Conservation (phyloP, 208 protist genomes). For the Histomonas meleagridis region DNA sequence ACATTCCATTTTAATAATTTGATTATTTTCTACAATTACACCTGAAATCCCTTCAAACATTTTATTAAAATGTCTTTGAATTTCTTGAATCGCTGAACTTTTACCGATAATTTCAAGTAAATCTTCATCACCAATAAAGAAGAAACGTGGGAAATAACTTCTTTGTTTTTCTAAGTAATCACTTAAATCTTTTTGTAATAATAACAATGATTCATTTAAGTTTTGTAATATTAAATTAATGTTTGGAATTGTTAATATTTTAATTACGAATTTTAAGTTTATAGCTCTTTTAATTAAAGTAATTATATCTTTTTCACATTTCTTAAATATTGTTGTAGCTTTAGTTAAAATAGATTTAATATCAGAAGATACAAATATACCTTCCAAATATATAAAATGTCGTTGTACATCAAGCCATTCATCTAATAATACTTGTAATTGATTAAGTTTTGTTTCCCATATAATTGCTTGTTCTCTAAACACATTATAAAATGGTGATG, state of each 20-base stretch:
- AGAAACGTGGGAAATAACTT: slow-evolving; percentile 89
- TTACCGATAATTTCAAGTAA: slow-evolving; percentile 97
- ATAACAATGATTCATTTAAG: neutral
- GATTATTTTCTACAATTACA: slow-evolving; percentile 51
- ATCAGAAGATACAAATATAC: slow-evolving; percentile 26
- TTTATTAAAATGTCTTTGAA: slow-evolving; percentile 91
- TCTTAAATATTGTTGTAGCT: neutral
- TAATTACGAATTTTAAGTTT: neutral
- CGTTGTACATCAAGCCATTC: slow-evolving; percentile 38
- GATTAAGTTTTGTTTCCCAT: neutral
- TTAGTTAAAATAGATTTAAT: neutral
- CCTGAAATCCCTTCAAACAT: slow-evolving; percentile 93
- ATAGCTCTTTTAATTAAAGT: neutral
- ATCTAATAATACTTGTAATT: slow-evolving; percentile 31
- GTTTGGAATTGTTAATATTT: slow-evolving; percentile 15
- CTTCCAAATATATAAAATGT: slow-evolving; percentile 26
- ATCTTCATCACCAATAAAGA: slow-evolving; percentile 98
- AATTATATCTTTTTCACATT: neutral
- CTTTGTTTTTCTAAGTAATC: slow-evolving; percentile 40
- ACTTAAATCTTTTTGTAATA: slow-evolving; percentile 32
- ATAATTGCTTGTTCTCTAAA: slow-evolving; percentile 12
- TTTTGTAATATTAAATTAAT: neutral
- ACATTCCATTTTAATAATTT: slow-evolving; percentile 69
- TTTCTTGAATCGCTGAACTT: slow-evolving; percentile 40
- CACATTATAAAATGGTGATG: slow-evolving; percentile 26